Percentiles rank a stretch among this genome's conserved stretches.
Evolutionary conservation across 192 early-diverging fungal species (phyloP).

Genomic region (Backusella parvicylindrica): DNA sequence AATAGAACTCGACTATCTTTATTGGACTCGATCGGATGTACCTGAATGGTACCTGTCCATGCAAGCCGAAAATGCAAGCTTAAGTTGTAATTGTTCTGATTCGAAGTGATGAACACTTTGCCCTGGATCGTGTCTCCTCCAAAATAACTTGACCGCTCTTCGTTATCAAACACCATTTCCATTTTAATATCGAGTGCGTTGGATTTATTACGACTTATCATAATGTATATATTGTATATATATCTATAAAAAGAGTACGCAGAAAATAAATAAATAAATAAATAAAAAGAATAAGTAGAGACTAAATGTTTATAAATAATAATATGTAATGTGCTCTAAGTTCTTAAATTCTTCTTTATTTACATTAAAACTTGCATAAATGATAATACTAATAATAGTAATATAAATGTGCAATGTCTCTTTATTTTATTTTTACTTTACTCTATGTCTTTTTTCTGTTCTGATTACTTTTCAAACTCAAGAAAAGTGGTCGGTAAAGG

Average conservation of each 20-base stretch:
- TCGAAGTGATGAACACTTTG: conserved; percentile 1
- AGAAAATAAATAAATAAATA: background rate
- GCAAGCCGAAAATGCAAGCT: background rate
- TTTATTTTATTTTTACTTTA: no score
- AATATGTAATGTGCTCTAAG: background rate
- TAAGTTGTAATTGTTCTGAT: background rate
- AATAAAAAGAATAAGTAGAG: background rate
- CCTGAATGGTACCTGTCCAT: conserved; percentile 3
- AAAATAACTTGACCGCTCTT: background rate
- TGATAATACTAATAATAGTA: background rate
- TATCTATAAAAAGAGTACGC: background rate
- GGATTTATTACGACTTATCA: background rate
- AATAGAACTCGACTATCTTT: background rate
- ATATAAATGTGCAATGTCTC: background rate
- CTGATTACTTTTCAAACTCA: background rate
- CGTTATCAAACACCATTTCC: background rate
- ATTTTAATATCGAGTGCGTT: conserved; percentile 7
- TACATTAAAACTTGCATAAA: background rate
- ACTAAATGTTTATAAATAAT: background rate
- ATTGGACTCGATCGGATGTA: background rate
- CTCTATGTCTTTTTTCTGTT: background rate
- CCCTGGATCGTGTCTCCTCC: background rate
- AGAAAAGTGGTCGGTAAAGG: conserved; percentile 19
- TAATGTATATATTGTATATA: background rate
- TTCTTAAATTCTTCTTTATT: background rate